phyloP scores from a whole-genome alignment of 1,139 yeast species.

The Kodamaea alishanica region DNA sequence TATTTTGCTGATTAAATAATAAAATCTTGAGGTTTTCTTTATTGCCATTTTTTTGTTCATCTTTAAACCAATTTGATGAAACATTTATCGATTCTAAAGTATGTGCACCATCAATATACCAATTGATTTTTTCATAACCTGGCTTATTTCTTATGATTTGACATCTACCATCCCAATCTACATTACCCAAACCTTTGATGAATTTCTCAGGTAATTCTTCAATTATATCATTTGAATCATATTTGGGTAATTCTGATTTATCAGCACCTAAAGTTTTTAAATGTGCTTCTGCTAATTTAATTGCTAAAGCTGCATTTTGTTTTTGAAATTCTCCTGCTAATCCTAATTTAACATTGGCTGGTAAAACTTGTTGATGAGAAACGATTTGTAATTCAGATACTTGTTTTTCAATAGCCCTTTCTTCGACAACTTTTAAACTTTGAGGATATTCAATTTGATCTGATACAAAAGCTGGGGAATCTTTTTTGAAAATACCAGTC shows the following conservation, averaged over 20 bases:
- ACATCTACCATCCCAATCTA: constrained; percentile 94
- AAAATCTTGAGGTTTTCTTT: constrained; percentile 40
- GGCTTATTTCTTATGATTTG: constrained; percentile 54
- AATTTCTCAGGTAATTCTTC: constrained; percentile 55
- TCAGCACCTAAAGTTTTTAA: constrained; percentile 45
- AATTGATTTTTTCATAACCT: constrained; percentile 48
- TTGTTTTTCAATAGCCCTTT: constrained; percentile 64
- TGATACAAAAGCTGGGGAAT: constrained; percentile 62
- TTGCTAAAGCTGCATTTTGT: constrained; percentile 84
- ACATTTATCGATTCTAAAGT: constrained; percentile 81
- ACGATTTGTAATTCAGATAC: constrained; percentile 54
- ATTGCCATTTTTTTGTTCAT: constrained; percentile 14
- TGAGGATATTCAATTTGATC: constrained; percentile 52
- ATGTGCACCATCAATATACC: constrained; percentile 96
- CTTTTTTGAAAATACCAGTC: constrained; percentile 82
- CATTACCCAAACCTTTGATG: constrained; percentile 58
- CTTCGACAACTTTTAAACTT: constrained; percentile 49
- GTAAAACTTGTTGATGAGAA: constrained; percentile 28
- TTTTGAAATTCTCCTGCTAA: constrained; percentile 84
- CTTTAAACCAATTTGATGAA: constrained; percentile 75
- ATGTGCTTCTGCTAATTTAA: constrained; percentile 66
- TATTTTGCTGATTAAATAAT: constrained; percentile 88
- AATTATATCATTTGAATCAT: constrained; percentile 14
- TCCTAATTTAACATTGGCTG: constrained; percentile 54
- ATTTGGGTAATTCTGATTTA: constrained; percentile 21